A percentile compares a stretch with the other conserved stretches of the same genome.
phyloP scores from a whole-genome alignment of 1,139 yeast species.

The Sugiyamaella castrensis region DNA sequence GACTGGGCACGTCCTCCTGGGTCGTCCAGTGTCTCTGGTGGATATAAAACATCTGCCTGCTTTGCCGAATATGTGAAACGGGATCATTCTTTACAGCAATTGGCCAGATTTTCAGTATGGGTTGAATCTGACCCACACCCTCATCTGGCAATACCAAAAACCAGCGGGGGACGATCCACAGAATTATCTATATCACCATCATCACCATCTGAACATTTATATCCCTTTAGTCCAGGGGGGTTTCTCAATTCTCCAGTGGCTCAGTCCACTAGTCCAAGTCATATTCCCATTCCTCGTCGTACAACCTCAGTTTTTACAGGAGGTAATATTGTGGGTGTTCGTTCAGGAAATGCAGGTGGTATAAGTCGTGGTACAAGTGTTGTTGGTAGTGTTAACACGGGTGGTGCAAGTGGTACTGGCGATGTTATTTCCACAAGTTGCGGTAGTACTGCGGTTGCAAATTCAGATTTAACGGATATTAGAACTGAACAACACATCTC shows the following conservation, averaged over 20 bases:
- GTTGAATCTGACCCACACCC: conserved; percentile 18
- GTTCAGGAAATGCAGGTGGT: background rate
- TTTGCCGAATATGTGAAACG: conserved; percentile 42
- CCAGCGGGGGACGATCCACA: too few species aligned
- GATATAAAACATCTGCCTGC: conserved; percentile 29
- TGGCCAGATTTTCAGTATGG: conserved; percentile 39
- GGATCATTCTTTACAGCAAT: conserved; percentile 36
- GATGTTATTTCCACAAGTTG: background rate
- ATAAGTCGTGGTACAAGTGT: background rate
- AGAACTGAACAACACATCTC: background rate
- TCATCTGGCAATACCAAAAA: too few species aligned
- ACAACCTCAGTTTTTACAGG: background rate
- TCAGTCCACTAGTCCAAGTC: background rate
- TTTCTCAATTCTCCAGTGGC: background rate
- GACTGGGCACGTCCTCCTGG: conserved; percentile 29
- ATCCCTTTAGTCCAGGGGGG: background rate
- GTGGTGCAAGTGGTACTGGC: background rate
- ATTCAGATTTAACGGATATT: background rate
- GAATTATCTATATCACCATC: background rate
- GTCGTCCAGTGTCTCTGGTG: conserved; percentile 14
- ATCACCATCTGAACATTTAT: background rate
- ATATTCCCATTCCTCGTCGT: conserved; percentile 4
- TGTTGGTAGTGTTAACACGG: background rate
- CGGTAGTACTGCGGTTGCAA: background rate
- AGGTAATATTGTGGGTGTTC: background rate